Evolutionary conservation across 2,329 filamentous ascomycete genomes (phyloP).

Genomic region (Eutypa lata): DNA sequence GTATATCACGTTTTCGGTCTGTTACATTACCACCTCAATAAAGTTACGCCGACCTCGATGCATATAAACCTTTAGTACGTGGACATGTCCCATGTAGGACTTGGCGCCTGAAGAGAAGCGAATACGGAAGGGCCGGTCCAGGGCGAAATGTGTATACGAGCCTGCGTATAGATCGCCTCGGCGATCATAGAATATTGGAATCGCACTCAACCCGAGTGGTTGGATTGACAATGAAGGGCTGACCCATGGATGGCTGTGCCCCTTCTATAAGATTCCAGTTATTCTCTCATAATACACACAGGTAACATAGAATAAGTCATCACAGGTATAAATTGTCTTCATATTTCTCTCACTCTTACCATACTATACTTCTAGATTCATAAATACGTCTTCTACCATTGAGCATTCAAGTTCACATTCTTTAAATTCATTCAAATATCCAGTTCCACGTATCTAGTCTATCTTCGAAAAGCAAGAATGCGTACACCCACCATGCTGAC

Average conservation of each 20-base stretch:
- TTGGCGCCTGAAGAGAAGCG: too few relatives aligned
- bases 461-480: constrained; percentile 10
- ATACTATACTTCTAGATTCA: background rate
- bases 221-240: constrained; percentile 4
- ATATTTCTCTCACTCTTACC: background rate
- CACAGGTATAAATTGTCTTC: background rate
- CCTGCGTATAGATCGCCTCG: constrained; percentile 3
- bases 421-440: background rate
- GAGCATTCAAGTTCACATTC: background rate
- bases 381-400: background rate
- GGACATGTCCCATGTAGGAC: too few relatives aligned
- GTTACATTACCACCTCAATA: too few relatives aligned
- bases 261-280: constrained; percentile 1
- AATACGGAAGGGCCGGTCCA: too few relatives aligned
- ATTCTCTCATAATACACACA: background rate
- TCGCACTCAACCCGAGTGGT: constrained; percentile 1
- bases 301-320: constrained; percentile 6
- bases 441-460: background rate
- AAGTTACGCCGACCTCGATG: too few relatives aligned
- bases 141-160: constrained; percentile 4
- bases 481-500: constrained; percentile 6
- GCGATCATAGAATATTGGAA: too few relatives aligned
- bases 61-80: too few relatives aligned
- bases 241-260: constrained; percentile 1
- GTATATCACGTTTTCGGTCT: too few relatives aligned